phyloP scores from a whole-genome alignment of 1,284 basidiomycete genomes.

The Trichosporon coremiiforme region DNA sequence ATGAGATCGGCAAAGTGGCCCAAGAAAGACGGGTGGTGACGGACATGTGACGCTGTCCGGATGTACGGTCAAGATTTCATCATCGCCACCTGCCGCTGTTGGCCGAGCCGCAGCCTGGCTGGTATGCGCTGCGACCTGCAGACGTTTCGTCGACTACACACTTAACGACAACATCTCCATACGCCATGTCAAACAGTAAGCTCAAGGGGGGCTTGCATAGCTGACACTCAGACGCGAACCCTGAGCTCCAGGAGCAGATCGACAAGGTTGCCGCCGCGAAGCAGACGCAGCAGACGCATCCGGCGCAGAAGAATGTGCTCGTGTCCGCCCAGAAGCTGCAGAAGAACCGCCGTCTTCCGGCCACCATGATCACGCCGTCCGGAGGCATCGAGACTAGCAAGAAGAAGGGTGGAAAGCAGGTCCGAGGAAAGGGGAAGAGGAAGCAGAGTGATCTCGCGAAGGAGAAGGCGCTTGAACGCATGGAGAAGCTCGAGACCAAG shows the following conservation, averaged over 20 bases:
- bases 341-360: slow-evolving; percentile 50
- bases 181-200: background rate
- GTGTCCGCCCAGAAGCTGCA: slow-evolving; percentile 45
- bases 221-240: background rate
- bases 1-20: slow-evolving; percentile 14
- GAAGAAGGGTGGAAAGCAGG: slow-evolving; percentile 32
- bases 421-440: slow-evolving; percentile 35
- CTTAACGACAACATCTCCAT: background rate
- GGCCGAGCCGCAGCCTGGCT: background rate
- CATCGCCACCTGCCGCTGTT: background rate
- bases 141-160: background rate
- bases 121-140: background rate
- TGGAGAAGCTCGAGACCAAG: slow-evolving; percentile 37
- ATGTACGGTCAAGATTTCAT: slow-evolving; percentile 15
- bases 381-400: slow-evolving; percentile 40
- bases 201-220: background rate
- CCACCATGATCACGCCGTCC: slow-evolving; percentile 50
- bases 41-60: slow-evolving; percentile 16
- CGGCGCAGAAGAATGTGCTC: slow-evolving; percentile 30
- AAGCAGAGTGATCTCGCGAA: slow-evolving; percentile 40
- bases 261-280: slow-evolving; percentile 28
- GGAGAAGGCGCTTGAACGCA: slow-evolving; percentile 44
- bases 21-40: slow-evolving; percentile 8
- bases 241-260: slow-evolving; percentile 27
- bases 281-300: slow-evolving; percentile 29